phyloP scores from a whole-genome alignment of 345 rosid genomes.

The Syzygium grande region DNA sequence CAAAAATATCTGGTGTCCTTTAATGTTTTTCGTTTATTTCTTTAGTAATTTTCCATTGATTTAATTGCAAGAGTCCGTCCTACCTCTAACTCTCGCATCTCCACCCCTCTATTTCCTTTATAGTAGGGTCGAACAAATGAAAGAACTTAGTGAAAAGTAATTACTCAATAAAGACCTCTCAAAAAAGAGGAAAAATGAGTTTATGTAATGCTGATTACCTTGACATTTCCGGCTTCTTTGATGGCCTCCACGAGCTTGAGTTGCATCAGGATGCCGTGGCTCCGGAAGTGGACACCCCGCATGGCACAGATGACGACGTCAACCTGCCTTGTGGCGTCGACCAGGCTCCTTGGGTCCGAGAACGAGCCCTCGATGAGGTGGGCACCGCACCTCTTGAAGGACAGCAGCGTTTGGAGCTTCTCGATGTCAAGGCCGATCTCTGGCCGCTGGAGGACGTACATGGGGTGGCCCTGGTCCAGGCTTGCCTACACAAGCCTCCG shows the following conservation, averaged over 20 bases:
- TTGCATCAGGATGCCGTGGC: conserved; percentile 45
- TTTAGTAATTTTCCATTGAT: too few relatives aligned
- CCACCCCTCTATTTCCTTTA: too few relatives aligned
- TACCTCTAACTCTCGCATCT: neutral
- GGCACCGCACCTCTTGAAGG: conserved; percentile 49
- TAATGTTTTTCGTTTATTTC: too few relatives aligned
- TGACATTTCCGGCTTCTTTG: conserved; percentile 59
- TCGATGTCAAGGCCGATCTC: conserved; percentile 61
- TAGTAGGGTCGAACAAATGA: neutral
- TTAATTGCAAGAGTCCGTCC: too few relatives aligned
- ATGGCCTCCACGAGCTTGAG: conserved; percentile 57
- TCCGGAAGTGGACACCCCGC: conserved; percentile 53
- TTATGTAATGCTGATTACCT: conserved; percentile 14
- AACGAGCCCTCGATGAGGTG: conserved; percentile 36
- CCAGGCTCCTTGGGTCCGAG: conserved; percentile 34
- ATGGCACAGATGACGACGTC: conserved; percentile 56
- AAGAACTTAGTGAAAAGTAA: neutral
- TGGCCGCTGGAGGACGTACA: conserved; percentile 43
- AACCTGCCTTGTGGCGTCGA: conserved; percentile 38
- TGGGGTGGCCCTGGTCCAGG: conserved; percentile 35
- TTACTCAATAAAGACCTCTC: neutral
- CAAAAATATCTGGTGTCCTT: too few relatives aligned
- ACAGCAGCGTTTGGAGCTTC: conserved; percentile 36
- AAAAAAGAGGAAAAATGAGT: neutral
- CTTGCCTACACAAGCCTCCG: conserved; percentile 51